Evolutionary conservation across 192 early-diverging fungal species (phyloP).

Genomic region (Coemansia sp.): DNA sequence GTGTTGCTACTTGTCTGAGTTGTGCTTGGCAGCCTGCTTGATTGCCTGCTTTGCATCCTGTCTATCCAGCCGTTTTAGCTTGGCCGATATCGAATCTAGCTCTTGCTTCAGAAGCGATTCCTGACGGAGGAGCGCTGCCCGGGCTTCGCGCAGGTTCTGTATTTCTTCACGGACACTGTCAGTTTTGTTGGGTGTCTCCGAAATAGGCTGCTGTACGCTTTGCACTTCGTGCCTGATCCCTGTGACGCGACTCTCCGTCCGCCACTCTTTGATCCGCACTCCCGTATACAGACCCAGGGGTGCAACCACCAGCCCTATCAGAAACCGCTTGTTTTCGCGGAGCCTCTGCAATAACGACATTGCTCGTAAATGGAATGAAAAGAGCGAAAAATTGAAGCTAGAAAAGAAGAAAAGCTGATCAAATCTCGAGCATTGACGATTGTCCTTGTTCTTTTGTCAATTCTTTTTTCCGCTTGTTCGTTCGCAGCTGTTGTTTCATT

Average conservation of each 20-base stretch:
- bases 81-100: slow-evolving; percentile 30
- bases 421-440: too few relatives aligned
- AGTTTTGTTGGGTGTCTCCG: neutral
- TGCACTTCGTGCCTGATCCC: slow-evolving; percentile 12
- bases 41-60: slow-evolving; percentile 11
- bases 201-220: neutral
- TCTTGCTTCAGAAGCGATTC: slow-evolving; percentile 24
- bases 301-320: slow-evolving; percentile 36
- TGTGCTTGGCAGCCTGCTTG: too few relatives aligned
- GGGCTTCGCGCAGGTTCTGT: slow-evolving; percentile 14
- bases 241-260: slow-evolving; percentile 9
- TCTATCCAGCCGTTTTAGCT: slow-evolving; percentile 30
- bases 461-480: neutral
- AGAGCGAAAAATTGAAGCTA: neutral
- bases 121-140: slow-evolving; percentile 10
- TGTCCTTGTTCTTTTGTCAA: neutral
- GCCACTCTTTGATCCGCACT: slow-evolving; percentile 28
- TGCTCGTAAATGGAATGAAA: neutral
- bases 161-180: slow-evolving; percentile 16
- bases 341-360: slow-evolving; percentile 5
- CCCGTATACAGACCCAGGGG: slow-evolving; percentile 44
- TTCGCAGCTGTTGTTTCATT: neutral
- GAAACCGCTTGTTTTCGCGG: slow-evolving; percentile 19
- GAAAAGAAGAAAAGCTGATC: neutral
- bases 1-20: neutral